Evolutionary conservation across 2,329 filamentous ascomycete genomes (phyloP).

Genomic region (Claviceps citrina): DNA sequence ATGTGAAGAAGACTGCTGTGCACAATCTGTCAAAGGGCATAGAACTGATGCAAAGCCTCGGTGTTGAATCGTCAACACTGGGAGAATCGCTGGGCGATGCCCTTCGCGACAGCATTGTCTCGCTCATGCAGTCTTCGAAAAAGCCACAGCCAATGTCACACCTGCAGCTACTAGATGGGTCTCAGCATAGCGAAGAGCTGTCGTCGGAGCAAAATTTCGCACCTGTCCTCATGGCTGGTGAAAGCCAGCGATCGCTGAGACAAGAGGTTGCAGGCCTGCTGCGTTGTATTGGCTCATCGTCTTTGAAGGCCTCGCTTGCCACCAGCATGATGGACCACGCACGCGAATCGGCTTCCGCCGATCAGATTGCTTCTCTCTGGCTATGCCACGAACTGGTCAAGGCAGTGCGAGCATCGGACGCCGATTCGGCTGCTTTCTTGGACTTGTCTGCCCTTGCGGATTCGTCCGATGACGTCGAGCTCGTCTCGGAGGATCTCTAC

Average conservation of each 20-base stretch:
- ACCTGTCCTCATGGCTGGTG: conserved; percentile 45
- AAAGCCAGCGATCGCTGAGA: conserved; percentile 50
- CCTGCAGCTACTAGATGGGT: conserved; percentile 16
- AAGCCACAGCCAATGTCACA: conserved; percentile 10
- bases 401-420: conserved; percentile 33
- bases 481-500: conserved; percentile 49
- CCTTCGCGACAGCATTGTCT: conserved; percentile 59
- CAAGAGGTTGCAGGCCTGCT: conserved; percentile 43
- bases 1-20: conserved; percentile 56
- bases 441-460: conserved; percentile 29
- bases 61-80: conserved; percentile 49
- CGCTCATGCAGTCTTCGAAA: conserved; percentile 15
- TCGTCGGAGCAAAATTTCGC: conserved; percentile 29
- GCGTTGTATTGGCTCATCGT: conserved; percentile 36
- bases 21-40: conserved; percentile 63
- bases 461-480: conserved; percentile 26
- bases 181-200: conserved; percentile 7
- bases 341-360: conserved; percentile 39
- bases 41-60: conserved; percentile 45
- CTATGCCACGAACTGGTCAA: conserved; percentile 58
- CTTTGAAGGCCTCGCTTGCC: conserved; percentile 45
- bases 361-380: conserved; percentile 63
- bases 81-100: conserved; percentile 51
- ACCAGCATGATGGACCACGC: conserved; percentile 49
- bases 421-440: conserved; percentile 51